Evolutionary conservation across 2,329 filamentous ascomycete species (phyloP).

Genomic region (Aspergillus versicolor): DNA sequence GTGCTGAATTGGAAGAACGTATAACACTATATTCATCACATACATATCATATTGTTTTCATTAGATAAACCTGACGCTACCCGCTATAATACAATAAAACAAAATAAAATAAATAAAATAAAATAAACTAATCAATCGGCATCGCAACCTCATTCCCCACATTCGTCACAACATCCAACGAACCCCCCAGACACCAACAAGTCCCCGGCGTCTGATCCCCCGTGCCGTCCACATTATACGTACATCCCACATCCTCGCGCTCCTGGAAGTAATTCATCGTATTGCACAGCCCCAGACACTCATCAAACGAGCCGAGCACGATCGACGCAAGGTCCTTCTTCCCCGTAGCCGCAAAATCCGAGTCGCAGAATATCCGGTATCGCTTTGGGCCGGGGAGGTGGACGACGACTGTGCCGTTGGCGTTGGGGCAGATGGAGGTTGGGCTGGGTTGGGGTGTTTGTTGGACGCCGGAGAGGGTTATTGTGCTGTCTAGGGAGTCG

Average conservation of each 20-base stretch:
- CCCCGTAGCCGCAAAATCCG: not conserved
- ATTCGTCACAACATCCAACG: not conserved
- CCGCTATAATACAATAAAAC: not conserved
- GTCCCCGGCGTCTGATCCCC: slow-evolving; percentile 5
- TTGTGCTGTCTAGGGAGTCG: not conserved
- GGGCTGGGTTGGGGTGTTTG: not conserved
- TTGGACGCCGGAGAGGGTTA: not conserved
- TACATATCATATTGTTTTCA: not conserved
- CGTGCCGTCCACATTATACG: slow-evolving; percentile 7
- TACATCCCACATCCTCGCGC: not conserved
- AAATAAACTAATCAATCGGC: not conserved
- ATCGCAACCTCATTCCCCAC: slow-evolving; percentile 6
- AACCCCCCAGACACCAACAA: slow-evolving; percentile 9
- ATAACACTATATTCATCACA: not conserved
- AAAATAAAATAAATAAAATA: not conserved
- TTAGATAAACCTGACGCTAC: too few species aligned
- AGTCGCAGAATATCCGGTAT: slow-evolving; percentile 10
- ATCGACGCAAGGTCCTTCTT: slow-evolving; percentile 3
- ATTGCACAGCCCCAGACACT: slow-evolving; percentile 3
- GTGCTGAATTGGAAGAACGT: slow-evolving; percentile 2
- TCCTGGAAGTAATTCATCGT: slow-evolving; percentile 10
- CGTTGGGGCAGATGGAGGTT: slow-evolving; percentile 26
- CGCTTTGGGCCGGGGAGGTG: not conserved
- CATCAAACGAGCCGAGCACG: slow-evolving; percentile 1
- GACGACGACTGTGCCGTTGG: slow-evolving; percentile 1